A percentile compares a stretch with the other conserved stretches of the same genome.
phyloP scores from a whole-genome alignment of 768 basidiomycete genomes.

The Trametes sanguinea region DNA sequence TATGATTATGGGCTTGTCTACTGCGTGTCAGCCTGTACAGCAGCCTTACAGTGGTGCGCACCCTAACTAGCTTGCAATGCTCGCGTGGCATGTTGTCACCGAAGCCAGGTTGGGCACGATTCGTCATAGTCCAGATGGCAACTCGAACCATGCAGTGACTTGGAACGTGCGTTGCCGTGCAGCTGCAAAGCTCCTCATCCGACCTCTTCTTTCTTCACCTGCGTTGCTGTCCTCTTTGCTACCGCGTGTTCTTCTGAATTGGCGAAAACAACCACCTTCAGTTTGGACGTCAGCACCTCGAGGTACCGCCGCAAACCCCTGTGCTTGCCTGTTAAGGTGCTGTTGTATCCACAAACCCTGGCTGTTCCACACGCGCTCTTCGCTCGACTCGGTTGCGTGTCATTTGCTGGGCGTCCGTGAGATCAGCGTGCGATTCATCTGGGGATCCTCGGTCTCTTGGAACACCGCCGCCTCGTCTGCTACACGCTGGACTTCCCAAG shows the following conservation, averaged over 20 bases:
- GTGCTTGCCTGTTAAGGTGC: neutral
- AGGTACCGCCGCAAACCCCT: neutral
- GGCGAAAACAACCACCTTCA: neutral
- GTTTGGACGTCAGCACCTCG: neutral
- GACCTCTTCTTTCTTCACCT: too few relatives aligned
- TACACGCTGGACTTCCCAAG: constrained; percentile 8
- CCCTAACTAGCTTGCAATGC: neutral
- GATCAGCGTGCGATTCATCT: neutral
- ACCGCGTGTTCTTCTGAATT: neutral
- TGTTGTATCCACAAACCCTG: neutral
- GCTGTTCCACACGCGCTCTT: neutral
- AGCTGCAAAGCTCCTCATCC: too few relatives aligned
- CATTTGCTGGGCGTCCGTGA: neutral
- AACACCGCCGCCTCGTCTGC: constrained; percentile 12
- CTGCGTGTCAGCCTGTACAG: too few relatives aligned
- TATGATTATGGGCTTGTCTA: too few relatives aligned
- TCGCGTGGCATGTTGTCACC: neutral
- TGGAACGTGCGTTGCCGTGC: neutral
- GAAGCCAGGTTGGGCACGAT: neutral
- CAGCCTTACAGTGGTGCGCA: too few relatives aligned
- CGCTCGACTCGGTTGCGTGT: neutral
- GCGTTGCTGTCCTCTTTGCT: neutral
- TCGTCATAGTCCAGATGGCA: neutral
- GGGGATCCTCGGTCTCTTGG: constrained; percentile 6
- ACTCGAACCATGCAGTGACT: neutral